phyloP scores from a whole-genome alignment of 73 alveolate genomes.

The Uronychia binucleata region DNA sequence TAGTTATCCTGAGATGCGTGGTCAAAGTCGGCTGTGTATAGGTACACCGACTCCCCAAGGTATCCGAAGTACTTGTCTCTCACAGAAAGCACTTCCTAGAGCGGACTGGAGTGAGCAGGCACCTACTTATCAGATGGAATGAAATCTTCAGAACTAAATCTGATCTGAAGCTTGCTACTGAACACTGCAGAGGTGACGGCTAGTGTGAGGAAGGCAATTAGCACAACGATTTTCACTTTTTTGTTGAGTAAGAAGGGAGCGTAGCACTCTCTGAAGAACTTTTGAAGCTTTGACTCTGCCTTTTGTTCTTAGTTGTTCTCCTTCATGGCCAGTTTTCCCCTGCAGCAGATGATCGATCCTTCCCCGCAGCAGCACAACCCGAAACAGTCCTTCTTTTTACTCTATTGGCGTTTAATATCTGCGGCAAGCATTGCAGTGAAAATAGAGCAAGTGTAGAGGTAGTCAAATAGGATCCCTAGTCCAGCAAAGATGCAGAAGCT shows the following conservation, averaged over 20 bases:
- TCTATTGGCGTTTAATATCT: slow-evolving; percentile 15
- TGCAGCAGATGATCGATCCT: not conserved
- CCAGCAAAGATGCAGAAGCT: slow-evolving; percentile 63
- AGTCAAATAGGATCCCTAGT: slow-evolving; percentile 44
- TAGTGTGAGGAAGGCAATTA: not conserved
- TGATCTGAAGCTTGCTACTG: not conserved
- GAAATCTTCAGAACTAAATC: not conserved
- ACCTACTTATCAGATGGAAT: not conserved
- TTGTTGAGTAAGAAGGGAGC: not conserved
- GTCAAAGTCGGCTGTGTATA: not conserved
- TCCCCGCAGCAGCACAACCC: slow-evolving; percentile 1
- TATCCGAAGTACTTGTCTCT: not conserved
- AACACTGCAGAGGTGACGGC: not conserved
- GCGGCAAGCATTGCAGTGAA: slow-evolving; percentile 42
- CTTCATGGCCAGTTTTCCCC: not conserved
- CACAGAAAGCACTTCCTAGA: not conserved
- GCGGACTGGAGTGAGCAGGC: not conserved
- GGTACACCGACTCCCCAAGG: not conserved
- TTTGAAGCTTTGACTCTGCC: not conserved
- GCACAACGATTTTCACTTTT: not conserved
- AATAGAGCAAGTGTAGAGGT: slow-evolving; percentile 32
- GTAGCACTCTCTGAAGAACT: not conserved
- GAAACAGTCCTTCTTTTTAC: not conserved
- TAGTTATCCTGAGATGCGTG: not conserved
- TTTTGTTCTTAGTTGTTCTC: not conserved